Percentiles rank a stretch among this genome's conserved stretches.
phyloP scores from a whole-genome alignment of 192 early-diverging fungal genomes.

The Gorgonomyces haynaldii region DNA sequence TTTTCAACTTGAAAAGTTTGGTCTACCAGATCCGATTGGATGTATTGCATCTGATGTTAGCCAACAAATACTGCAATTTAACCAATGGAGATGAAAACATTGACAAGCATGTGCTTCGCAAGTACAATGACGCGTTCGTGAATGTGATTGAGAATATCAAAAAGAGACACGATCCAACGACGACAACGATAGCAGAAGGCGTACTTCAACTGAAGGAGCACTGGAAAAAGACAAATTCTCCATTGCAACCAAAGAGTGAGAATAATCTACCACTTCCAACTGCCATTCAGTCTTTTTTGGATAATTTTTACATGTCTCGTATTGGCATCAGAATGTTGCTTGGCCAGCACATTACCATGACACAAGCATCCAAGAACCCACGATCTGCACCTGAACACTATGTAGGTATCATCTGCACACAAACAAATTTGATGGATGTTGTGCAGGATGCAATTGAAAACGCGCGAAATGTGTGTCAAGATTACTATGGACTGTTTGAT shows the following conservation, averaged over 20 bases:
- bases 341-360: constrained; percentile 66
- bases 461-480: constrained; percentile 80
- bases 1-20: constrained; percentile 44
- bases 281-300: constrained; percentile 79
- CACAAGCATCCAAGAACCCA: neutral
- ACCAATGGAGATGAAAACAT: constrained; percentile 2
- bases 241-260: constrained; percentile 5
- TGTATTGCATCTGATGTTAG: constrained; percentile 27
- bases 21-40: constrained; percentile 22
- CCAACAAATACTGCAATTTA: constrained; percentile 16
- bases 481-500: constrained; percentile 65
- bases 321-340: constrained; percentile 98
- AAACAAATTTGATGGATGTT: constrained; percentile 68
- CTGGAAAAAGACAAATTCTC: constrained; percentile 31
- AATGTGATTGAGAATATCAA: constrained; percentile 86
- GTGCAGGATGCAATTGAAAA: constrained; percentile 82
- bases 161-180: constrained; percentile 82
- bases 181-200: constrained; percentile 84
- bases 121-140: constrained; percentile 77
- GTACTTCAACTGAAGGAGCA: constrained; percentile 82
- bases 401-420: constrained; percentile 90
- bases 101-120: constrained; percentile 47
- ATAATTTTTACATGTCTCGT: constrained; percentile 93
- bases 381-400: constrained; percentile 66
- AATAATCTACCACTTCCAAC: constrained; percentile 32